phyloP scores from a whole-genome alignment of 495 filamentous ascomycete species.

The Penicillium pulvis region DNA sequence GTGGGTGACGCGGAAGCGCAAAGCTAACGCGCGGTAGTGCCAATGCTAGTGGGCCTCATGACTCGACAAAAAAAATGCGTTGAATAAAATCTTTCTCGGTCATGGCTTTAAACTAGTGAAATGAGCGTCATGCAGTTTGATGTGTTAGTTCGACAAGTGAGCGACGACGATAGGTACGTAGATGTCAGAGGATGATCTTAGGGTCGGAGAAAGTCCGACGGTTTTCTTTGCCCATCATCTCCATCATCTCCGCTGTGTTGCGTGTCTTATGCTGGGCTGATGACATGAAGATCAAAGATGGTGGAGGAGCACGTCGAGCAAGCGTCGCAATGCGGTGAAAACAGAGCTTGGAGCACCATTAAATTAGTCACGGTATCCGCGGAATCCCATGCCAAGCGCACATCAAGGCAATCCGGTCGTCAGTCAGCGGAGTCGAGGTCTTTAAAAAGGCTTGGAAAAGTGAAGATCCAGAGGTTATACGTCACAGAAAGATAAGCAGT shows the following conservation, averaged over 20 bases:
- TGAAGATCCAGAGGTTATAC: constrained; percentile 11
- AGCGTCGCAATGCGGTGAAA: neutral
- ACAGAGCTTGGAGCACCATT: neutral
- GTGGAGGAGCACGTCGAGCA: neutral
- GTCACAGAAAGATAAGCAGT: constrained; percentile 18
- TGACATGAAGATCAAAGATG: constrained; percentile 3
- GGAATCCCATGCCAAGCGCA: neutral
- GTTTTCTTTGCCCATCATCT: neutral
- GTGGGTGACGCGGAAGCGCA: constrained; percentile 22
- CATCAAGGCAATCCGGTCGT: neutral
- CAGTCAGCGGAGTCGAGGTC: neutral
- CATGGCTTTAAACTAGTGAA: no score
- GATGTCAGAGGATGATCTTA: neutral
- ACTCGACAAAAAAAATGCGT: neutral
- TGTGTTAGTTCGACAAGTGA: neutral
- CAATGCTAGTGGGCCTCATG: constrained; percentile 12
- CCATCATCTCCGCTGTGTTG: constrained; percentile 2
- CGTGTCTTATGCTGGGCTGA: constrained; percentile 5
- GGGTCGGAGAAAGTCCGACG: neutral
- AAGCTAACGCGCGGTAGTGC: constrained; percentile 22
- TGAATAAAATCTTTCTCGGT: neutral
- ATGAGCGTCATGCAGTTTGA: neutral
- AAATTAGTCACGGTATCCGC: constrained; percentile 1
- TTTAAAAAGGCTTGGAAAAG: neutral
- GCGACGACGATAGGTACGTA: neutral